Evolutionary conservation across 2,329 filamentous ascomycete species (phyloP), one percentile per base, ranked within the genome.

Genomic region (Arthroderma uncinatum): DNA sequence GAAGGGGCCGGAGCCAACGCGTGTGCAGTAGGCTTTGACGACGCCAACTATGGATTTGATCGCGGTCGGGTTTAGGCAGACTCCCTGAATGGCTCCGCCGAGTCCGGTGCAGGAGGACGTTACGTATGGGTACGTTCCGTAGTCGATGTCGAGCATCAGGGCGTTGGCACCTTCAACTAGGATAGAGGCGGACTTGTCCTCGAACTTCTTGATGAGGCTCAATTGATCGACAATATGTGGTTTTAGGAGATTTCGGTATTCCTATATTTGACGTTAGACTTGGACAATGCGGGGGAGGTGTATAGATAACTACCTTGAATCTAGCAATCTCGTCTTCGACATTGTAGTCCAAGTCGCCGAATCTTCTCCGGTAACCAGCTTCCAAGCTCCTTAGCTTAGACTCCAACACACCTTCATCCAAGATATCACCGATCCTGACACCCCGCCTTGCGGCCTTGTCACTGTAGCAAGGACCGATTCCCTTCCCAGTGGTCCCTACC

Each of bases 141-240:
- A 74, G 58, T 78, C 76, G 59, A 77, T 69, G 61, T 84, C 82
- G 59, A 84, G 76, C 76, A 84, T 81, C 53, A 83, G 73, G 8
- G 82, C 82, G 63, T 85, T 83, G 53, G 82, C 81, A 53, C 81
- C 82, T 68, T 84, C 82, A 25, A 84, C 78, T 5, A 84, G 74
- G 60, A 82, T 82, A 63, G 78, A 77, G 50, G 77, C 72, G 48
- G 74, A 74, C 62, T 78, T 73, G 65, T 81, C 78, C 44, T 50
- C 44, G 53, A 79, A 77, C 58, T 77, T 76, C 61, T 78, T 74
- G 53, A 82, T 72, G 58, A 82, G 75, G 48, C 77, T 75, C 55
- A 82, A 72, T 58, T 73, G 71, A 59, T 75, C 72, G 59, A 73
- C 68, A 55, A 75, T 66, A 62, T 70, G 69, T 14, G 69, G 71